phyloP scores from a whole-genome alignment of 2,329 filamentous ascomycete genomes.

The Neospermospora avenae region DNA sequence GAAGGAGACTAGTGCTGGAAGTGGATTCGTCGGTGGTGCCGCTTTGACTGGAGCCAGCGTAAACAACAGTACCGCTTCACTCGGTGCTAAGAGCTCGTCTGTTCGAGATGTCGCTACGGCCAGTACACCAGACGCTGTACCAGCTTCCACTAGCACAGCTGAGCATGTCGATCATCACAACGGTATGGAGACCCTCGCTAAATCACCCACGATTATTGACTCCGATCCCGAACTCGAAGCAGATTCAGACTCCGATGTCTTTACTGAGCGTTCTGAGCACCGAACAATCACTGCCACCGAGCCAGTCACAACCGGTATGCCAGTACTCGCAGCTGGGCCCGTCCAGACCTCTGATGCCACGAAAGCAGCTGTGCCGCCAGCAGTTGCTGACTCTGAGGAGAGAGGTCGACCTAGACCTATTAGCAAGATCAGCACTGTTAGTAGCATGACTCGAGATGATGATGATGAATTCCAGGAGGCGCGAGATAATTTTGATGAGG shows the following conservation, averaged over 20 bases:
- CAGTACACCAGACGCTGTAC: background rate
- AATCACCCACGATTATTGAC: background rate
- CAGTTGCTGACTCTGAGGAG: constrained; percentile 7
- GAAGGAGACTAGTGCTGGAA: constrained; percentile 23
- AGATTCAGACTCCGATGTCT: background rate
- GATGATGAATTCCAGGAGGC: constrained; percentile 51
- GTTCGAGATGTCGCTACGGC: constrained; percentile 21
- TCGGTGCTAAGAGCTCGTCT: constrained; percentile 18
- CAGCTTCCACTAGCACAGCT: background rate
- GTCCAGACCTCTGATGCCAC: background rate
- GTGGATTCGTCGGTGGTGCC: constrained; percentile 50
- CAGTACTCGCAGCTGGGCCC: background rate
- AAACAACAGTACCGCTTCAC: constrained; percentile 45
- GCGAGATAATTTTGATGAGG: constrained; percentile 42
- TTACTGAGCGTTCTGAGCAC: background rate
- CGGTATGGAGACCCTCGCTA: background rate
- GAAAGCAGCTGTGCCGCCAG: background rate
- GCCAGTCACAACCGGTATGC: constrained; percentile 1
- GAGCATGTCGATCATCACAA: background rate
- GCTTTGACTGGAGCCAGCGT: constrained; percentile 43
- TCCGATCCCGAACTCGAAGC: constrained; percentile 5
- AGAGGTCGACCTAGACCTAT: constrained; percentile 5
- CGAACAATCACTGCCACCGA: background rate
- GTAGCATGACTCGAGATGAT: constrained; percentile 21
- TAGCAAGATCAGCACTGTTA: constrained; percentile 14